These are phyloP conservation scores for Trametes cinnabarina DNA, from an alignment of 768 basidiomycete genomes.

Conservation along the genomic window DNA sequence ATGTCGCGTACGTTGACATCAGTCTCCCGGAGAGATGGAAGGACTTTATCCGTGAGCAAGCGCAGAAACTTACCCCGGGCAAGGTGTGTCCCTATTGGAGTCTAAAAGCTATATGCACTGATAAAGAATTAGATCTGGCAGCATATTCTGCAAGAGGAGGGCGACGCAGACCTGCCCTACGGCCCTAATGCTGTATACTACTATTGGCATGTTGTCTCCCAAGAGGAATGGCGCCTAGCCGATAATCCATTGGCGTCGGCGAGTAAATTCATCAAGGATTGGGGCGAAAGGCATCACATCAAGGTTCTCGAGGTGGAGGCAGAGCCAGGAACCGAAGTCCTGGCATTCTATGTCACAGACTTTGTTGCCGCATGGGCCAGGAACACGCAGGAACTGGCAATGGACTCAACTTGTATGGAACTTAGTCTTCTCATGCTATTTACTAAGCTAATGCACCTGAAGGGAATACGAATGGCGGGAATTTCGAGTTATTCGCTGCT, in stretches of 20 bases:
- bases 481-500: conserved; percentile 34
- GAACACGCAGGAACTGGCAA: conserved; percentile 12
- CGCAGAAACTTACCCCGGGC: neutral
- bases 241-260: neutral
- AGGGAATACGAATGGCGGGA: conserved; percentile 36
- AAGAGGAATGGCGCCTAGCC: neutral
- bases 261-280: neutral
- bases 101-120: no score
- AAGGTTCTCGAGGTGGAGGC: neutral
- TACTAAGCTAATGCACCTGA: no score
- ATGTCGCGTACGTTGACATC: conserved; percentile 4
- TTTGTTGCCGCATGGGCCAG: conserved; percentile 2
- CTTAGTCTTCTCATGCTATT: no score
- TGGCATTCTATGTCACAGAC: conserved; percentile 13
- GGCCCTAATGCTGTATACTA: neutral
- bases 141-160: neutral
- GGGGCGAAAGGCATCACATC: neutral
- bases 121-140: neutral
- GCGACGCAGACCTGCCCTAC: no score
- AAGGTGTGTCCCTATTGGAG: neutral
- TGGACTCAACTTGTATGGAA: conserved; percentile 19
- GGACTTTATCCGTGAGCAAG: conserved; percentile 4
- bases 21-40: conserved; percentile 13
- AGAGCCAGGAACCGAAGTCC: conserved; percentile 6
- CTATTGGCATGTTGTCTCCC: neutral